Evolutionary conservation across 2,329 filamentous ascomycete species (phyloP).

Genomic region (Coleophoma crateriformis): DNA sequence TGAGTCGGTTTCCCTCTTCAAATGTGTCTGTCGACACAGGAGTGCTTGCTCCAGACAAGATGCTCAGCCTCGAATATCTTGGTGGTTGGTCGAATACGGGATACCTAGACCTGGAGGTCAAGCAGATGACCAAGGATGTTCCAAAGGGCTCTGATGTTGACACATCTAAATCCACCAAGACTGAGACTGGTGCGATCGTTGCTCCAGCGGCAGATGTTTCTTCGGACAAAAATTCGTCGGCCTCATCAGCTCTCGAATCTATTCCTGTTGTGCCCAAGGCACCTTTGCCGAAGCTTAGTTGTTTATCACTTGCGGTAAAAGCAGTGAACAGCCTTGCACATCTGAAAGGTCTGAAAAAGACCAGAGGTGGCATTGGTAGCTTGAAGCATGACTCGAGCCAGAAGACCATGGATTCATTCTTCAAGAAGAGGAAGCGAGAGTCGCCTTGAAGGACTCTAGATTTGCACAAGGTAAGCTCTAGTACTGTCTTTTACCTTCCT

Average conservation of each 20-base stretch:
- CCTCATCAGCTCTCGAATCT: neutral
- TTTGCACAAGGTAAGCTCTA: constrained; percentile 32
- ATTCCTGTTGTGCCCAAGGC: neutral
- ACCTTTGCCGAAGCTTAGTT: constrained; percentile 16
- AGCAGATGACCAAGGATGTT: neutral
- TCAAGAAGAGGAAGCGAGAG: constrained; percentile 48
- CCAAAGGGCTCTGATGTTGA: neutral
- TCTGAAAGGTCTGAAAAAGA: constrained; percentile 69
- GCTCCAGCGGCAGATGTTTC: neutral
- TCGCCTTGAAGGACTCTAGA: neutral
- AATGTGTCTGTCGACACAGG: constrained; percentile 32
- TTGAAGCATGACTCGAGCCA: constrained; percentile 70
- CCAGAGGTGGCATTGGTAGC: constrained; percentile 76
- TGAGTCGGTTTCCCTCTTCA: constrained; percentile 41
- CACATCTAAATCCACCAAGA: neutral
- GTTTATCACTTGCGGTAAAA: constrained; percentile 47
- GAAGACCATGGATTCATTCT: constrained; percentile 71
- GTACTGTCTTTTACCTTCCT: constrained; percentile 12
- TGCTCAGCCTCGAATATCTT: constrained; percentile 41
- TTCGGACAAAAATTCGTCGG: too few relatives aligned
- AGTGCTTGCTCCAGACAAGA: constrained; percentile 28
- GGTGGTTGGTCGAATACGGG: constrained; percentile 64
- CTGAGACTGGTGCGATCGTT: neutral
- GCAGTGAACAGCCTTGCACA: constrained; percentile 67
- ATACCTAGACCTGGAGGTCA: constrained; percentile 33